Conservation (phyloP, 2,329 filamentous ascomycete genomes). For the Arthroderma sp. region DNA sequence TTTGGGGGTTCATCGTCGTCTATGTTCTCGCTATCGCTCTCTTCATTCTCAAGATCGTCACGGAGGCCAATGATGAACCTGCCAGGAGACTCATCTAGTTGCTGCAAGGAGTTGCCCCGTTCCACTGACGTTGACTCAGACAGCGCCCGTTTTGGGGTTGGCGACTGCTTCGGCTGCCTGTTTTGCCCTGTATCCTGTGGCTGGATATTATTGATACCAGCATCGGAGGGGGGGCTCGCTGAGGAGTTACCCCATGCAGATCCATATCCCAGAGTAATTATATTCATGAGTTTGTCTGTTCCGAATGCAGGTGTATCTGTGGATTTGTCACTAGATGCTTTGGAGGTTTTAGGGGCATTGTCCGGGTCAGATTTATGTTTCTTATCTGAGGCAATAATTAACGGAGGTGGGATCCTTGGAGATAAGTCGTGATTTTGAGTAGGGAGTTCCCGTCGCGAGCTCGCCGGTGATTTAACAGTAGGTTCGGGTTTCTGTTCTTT, state of each 20-base stretch:
- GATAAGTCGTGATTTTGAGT: conserved; percentile 10
- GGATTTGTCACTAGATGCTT: conserved; percentile 11
- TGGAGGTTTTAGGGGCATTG: conserved; percentile 11
- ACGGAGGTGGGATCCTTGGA: conserved; percentile 35
- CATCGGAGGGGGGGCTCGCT: conserved; percentile 19
- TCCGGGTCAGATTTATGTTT: conserved; percentile 12
- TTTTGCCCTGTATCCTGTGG: conserved; percentile 7
- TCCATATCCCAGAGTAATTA: conserved; percentile 40
- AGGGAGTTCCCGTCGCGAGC: too few relatives aligned
- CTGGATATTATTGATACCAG: conserved; percentile 20
- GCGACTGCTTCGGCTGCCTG: neutral
- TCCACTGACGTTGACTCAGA: conserved; percentile 18
- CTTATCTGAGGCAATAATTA: conserved; percentile 22
- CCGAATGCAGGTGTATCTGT: conserved; percentile 24
- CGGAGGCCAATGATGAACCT: conserved; percentile 35
- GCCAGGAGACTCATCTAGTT: conserved; percentile 21
- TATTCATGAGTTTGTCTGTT: conserved; percentile 38
- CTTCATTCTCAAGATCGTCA: conserved; percentile 30
- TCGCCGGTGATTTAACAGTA: neutral
- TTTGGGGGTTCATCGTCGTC: neutral
- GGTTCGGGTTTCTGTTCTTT: too few relatives aligned
- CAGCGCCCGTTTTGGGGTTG: conserved; percentile 10
- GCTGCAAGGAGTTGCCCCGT: conserved; percentile 14
- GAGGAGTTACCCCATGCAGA: conserved; percentile 36
- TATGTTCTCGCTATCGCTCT: conserved; percentile 23